Percentiles rank a stretch among this genome's conserved stretches.
Conservation (phyloP, 2,329 filamentous ascomycete genomes). For the Aspergillus alliaceus region DNA sequence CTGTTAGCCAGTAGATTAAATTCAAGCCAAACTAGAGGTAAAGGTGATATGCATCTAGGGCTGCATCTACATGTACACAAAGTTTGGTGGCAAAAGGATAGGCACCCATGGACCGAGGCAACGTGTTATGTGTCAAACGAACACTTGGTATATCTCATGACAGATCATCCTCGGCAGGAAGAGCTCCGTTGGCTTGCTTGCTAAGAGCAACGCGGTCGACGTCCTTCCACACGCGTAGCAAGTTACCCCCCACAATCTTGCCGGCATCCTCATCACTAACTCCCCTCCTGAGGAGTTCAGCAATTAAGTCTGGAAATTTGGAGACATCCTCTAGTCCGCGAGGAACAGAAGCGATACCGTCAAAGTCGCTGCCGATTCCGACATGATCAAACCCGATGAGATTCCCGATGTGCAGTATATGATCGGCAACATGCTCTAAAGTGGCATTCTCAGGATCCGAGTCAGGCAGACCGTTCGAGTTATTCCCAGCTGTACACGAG, state of each 20-base stretch:
- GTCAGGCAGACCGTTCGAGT: constrained; percentile 65
- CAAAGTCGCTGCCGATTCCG: constrained; percentile 86
- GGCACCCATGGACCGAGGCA: no score
- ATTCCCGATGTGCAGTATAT: constrained; percentile 79
- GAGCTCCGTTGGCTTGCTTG: constrained; percentile 59
- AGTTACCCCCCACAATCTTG: constrained; percentile 76
- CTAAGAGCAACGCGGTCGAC: constrained; percentile 70
- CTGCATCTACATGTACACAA: no score
- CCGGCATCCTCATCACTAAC: constrained; percentile 71
- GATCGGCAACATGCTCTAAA: constrained; percentile 72
- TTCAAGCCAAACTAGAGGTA: no score
- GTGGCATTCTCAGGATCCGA: constrained; percentile 69
- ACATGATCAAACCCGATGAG: constrained; percentile 85
- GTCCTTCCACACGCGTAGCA: constrained; percentile 80
- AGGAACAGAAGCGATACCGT: constrained; percentile 64
- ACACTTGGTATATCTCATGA: no score
- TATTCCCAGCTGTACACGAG: constrained; percentile 64
- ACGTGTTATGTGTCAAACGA: no score
- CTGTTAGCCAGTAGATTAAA: no score
- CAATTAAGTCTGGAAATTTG: constrained; percentile 76
- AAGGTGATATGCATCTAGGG: no score
- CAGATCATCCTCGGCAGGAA: constrained; percentile 44
- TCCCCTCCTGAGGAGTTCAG: constrained; percentile 70
- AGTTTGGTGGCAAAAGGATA: no score
- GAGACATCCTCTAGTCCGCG: constrained; percentile 79